phyloP scores from a whole-genome alignment of 2,329 filamentous ascomycete species.

The Ophiognomonia clavigignenti-juglandacearum region DNA sequence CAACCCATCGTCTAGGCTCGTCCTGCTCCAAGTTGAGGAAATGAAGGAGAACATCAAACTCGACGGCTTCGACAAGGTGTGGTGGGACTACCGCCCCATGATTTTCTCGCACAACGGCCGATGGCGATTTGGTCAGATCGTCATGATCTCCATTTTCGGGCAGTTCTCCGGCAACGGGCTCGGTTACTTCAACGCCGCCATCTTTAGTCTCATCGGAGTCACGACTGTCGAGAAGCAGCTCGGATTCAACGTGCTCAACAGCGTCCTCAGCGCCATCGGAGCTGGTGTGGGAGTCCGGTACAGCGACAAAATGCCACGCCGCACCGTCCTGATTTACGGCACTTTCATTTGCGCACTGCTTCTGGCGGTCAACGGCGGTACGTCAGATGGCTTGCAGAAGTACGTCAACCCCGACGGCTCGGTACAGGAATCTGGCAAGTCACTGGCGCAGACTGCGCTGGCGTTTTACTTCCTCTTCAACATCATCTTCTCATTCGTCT shows the following conservation, averaged over 20 bases:
- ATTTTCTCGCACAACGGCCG: conserved; percentile 38
- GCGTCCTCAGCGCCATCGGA: conserved; percentile 38
- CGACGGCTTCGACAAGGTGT: conserved; percentile 42
- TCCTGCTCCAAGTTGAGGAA: conserved; percentile 36
- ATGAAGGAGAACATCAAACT: conserved; percentile 37
- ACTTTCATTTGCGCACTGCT: conserved; percentile 36
- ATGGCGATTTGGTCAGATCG: conserved; percentile 42
- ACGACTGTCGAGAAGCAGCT: conserved; percentile 31
- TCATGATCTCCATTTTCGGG: conserved; percentile 47
- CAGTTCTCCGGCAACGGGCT: conserved; percentile 47
- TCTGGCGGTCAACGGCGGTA: conserved; percentile 40
- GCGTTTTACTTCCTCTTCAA: conserved; percentile 47
- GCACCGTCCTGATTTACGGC: conserved; percentile 39
- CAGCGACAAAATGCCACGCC: conserved; percentile 42
- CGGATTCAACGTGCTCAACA: conserved; percentile 41
- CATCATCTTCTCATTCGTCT: conserved; percentile 44
- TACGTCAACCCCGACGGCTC: conserved; percentile 16
- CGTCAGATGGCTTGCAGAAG: conserved; percentile 32
- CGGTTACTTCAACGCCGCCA: conserved; percentile 45
- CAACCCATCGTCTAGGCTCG: conserved; percentile 32
- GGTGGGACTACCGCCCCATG: conserved; percentile 44
- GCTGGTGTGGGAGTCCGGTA: conserved; percentile 37
- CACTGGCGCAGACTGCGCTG: conserved; percentile 37
- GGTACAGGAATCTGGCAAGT: conserved; percentile 23
- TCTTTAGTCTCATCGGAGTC: conserved; percentile 37